phyloP scores from a whole-genome alignment of 1,284 basidiomycete genomes.

The Leccinum pachyderme region DNA sequence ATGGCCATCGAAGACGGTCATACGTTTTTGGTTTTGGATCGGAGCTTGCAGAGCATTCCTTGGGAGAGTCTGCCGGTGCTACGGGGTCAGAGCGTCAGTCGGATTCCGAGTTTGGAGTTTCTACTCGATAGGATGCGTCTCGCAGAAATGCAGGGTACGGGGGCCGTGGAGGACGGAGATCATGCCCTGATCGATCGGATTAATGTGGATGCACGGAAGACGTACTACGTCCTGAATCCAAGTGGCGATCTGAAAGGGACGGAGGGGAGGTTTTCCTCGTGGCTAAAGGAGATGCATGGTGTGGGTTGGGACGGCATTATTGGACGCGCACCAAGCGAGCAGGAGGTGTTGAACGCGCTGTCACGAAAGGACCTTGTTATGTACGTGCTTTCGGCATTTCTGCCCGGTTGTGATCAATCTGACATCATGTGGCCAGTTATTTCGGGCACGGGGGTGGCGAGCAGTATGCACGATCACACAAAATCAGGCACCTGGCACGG shows the following conservation, averaged over 20 bases:
- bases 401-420: slow-evolving; percentile 5
- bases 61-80: slow-evolving; percentile 96
- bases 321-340: slow-evolving; percentile 76
- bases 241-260: slow-evolving; percentile 87
- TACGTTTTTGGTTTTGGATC: slow-evolving; percentile 88
- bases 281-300: slow-evolving; percentile 67
- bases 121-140: slow-evolving; percentile 78
- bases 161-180: slow-evolving; percentile 15
- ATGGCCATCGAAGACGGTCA: slow-evolving; percentile 54
- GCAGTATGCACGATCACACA: slow-evolving; percentile 88
- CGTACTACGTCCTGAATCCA: slow-evolving; percentile 90
- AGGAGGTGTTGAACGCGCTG: slow-evolving; percentile 75
- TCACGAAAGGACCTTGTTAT: slow-evolving; percentile 77
- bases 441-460: slow-evolving; percentile 97
- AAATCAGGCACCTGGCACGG: slow-evolving; percentile 72
- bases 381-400: slow-evolving; percentile 48
- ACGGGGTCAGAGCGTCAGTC: slow-evolving; percentile 81
- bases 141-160: slow-evolving; percentile 41
- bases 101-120: slow-evolving; percentile 89
- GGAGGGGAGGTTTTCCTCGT: slow-evolving; percentile 77
- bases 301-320: slow-evolving; percentile 84
- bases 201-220: slow-evolving; percentile 61
- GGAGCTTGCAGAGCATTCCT: slow-evolving; percentile 85
- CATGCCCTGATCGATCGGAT: slow-evolving; percentile 43
- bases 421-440: slow-evolving; percentile 55